Conservation (phyloP, 495 filamentous ascomycete species). For the Penicillium macrosclerotiorum region DNA sequence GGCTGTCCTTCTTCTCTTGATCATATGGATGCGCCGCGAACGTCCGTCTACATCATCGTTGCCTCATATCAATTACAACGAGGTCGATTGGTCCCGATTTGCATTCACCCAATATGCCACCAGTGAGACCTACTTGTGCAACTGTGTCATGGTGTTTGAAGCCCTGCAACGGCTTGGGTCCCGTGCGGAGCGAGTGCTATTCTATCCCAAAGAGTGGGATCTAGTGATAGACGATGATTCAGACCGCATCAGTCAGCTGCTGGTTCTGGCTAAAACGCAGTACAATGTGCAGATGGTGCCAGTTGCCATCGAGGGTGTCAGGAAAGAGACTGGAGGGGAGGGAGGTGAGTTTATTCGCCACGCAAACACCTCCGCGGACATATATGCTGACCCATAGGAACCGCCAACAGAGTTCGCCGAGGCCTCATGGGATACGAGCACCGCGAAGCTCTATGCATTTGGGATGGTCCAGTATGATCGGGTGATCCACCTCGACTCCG, state of each 20-base stretch:
- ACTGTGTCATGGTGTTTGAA: constrained; percentile 74
- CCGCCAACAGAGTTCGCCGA: constrained; percentile 13
- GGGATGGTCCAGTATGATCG: constrained; percentile 66
- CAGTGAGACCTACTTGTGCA: constrained; percentile 66
- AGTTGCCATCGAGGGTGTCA: constrained; percentile 53
- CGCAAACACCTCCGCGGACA: not conserved
- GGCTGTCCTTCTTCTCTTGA: constrained; percentile 28
- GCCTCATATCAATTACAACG: constrained; percentile 39
- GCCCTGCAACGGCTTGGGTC: constrained; percentile 57
- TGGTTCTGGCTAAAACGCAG: constrained; percentile 57
- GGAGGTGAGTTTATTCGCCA: constrained; percentile 1
- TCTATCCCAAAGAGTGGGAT: constrained; percentile 62
- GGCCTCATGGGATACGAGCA: constrained; percentile 58
- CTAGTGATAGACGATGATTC: constrained; percentile 33
- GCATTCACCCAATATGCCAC: constrained; percentile 76
- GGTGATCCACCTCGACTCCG: constrained; percentile 67
- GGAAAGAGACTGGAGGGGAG: constrained; percentile 37
- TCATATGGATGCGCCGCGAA: constrained; percentile 30
- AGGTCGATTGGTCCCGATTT: constrained; percentile 58
- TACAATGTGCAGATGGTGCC: constrained; percentile 63
- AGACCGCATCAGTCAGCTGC: constrained; percentile 52
- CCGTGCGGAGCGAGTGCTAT: constrained; percentile 62
- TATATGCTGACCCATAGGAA: not conserved
- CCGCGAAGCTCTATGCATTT: constrained; percentile 70
- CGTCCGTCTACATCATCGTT: constrained; percentile 22